phyloP scores from a whole-genome alignment of 768 basidiomycete genomes.

The Suillus weaverae region DNA sequence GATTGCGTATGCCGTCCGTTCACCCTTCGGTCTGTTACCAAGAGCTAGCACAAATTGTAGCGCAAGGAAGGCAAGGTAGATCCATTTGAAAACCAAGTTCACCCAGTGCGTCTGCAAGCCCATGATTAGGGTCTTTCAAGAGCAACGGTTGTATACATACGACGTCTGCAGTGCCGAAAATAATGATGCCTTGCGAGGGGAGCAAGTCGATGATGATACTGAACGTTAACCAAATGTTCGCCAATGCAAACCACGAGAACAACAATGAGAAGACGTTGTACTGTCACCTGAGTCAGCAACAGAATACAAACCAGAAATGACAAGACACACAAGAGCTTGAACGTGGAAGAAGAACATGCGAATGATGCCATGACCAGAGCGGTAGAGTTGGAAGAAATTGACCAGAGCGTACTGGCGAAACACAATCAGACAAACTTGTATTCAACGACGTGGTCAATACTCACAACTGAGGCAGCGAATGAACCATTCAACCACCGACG shows the following conservation, averaged over 20 bases:
- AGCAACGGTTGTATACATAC: slow-evolving; percentile 45
- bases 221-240: slow-evolving; percentile 95
- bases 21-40: slow-evolving; percentile 87
- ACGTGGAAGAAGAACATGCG: slow-evolving; percentile 97
- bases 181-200: slow-evolving; percentile 47
- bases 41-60: slow-evolving; percentile 78
- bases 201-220: slow-evolving; percentile 91
- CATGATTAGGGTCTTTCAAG: slow-evolving; percentile 2
- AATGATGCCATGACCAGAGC: slow-evolving; percentile 81
- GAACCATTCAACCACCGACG: slow-evolving; percentile 97
- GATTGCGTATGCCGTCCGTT: slow-evolving; percentile 65
- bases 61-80: slow-evolving; percentile 82
- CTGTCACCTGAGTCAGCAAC: slow-evolving; percentile 38
- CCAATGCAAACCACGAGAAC: slow-evolving; percentile 92
- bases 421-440: slow-evolving; percentile 4
- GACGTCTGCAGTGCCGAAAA: slow-evolving; percentile 72
- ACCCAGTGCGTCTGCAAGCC: slow-evolving; percentile 79
- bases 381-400: slow-evolving; percentile 89
- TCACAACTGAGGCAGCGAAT: slow-evolving; percentile 86
- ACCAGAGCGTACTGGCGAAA: slow-evolving; percentile 77
- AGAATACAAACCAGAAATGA: slow-evolving; percentile 1
- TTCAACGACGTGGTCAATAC: slow-evolving; percentile 27
- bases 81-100: slow-evolving; percentile 80
- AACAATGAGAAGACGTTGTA: slow-evolving; percentile 84
- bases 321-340: slow-evolving; percentile 73